A percentile compares a stretch with the other conserved stretches of the same genome.
phyloP scores from a whole-genome alignment of 176 grass and related monocot species.

The Rhipidocladum racemiflorum region DNA sequence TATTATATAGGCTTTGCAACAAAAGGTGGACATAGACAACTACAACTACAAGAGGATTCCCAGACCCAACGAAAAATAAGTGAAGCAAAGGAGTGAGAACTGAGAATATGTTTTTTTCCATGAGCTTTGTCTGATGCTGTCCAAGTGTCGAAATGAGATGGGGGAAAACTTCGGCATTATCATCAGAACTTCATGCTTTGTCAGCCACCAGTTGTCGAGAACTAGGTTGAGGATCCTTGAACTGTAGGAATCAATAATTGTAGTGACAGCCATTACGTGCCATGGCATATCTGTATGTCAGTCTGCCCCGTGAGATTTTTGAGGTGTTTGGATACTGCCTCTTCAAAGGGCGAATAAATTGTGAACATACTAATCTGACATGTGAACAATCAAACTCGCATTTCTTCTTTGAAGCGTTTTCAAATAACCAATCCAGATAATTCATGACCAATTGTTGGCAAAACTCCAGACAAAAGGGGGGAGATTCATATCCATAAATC shows the following conservation, averaged over 20 bases:
- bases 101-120: neutral
- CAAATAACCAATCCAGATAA: neutral
- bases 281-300: neutral
- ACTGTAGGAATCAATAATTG: slow-evolving; percentile 7
- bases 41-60: slow-evolving; percentile 82
- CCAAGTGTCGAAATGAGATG: neutral
- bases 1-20: slow-evolving; percentile 64
- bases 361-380: neutral
- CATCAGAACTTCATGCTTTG: neutral
- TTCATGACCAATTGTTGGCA: neutral
- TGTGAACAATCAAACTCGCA: neutral
- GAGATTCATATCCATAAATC: neutral
- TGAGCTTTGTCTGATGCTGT: neutral
- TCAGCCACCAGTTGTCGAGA: neutral
- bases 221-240: neutral
- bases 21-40: slow-evolving; percentile 85
- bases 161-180: no score
- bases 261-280: neutral
- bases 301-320: neutral
- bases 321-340: neutral
- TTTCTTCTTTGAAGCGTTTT: neutral
- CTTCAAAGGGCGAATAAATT: slow-evolving; percentile 13
- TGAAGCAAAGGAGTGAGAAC: neutral
- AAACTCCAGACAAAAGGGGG: neutral
- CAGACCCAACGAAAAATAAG: slow-evolving; percentile 59